Base-by-base conservation (phyloP, 2,329 filamentous ascomycete species). In the Botrytis paeoniae region DNA sequence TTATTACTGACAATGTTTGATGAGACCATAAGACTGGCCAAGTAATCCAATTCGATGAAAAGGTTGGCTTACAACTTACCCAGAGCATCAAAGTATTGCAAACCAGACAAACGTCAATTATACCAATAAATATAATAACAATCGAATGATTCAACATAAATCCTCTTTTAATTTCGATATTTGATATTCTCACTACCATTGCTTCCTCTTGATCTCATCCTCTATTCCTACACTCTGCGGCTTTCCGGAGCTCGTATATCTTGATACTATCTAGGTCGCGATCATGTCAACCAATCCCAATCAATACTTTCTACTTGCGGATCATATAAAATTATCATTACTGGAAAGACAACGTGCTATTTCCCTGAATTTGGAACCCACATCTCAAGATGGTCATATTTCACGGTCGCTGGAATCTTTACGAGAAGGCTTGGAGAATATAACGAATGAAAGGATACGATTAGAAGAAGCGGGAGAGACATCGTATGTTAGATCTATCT, bases 251-350 rank as follows among this genome's bases (percentile, higher is more conserved):
- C 69, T 70, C 59, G 20, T 12, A 12, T 29, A 54, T 54, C 45
- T 54, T 57, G 45, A 39, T 25, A 60, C 51, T 25, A 51, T 61
- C 25, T 64, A 65, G 25, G 12, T 29, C 10, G 22, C 73, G 76
- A 80, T 74, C 80, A 88, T 88, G 87, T 84, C 70, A 2, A 69
- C 86, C 75, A 90, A 87, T 78, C 83, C 88, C 57, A 90, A 89
- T 80, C 95, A 98, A 83, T 91, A 98, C 77, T 94, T 95, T 82
- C 91, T 98, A 71, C 89, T 98, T 73, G 94, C 95, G 80, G 96
- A 99, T 84, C 95, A 98, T 83, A 93, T 98, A 86, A 98, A 98
- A 84, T 89, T 98, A 75, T 97, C 95, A 22, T 88, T 99, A 25
- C 90, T 98, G 39, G 96, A 98, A 85, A 91, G 95, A 73, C 92